Evolutionary conservation across 352 stramenopile species (phyloP), one percentile per base, ranked within the genome.

Genomic region (Pythium periplocum): DNA sequence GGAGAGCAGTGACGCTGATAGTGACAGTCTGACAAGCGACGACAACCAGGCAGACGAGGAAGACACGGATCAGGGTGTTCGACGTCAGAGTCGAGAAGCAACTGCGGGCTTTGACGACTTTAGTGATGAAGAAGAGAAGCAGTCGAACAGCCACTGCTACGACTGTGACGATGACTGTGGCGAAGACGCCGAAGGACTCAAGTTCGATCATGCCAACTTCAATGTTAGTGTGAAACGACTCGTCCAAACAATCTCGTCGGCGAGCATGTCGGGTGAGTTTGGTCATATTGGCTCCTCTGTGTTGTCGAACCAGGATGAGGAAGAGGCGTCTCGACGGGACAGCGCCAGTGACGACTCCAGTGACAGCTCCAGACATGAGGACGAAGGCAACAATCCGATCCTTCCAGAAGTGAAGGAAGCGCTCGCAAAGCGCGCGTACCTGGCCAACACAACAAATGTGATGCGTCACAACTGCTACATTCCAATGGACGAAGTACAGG

Each of bases 241-340:
- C 11, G 66, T 88, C 53, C 63, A 44, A 4, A 56, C 76, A 44
- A 88, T 88, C 34, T 66, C 75, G 63, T 71, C 59, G 12, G 61
- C 75, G 45, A 84, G 64, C 45, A 48, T 75, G 5, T 5, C 68
- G 43, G 53, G 31, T 12, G 26, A 8, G 9, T 40, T 51, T 17
- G 45, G 55, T 4, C 45, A 57, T 32, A 41, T 48, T 10, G 42
- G 50, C 8, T 53, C 55, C 6, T 62, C 57, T 2, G 56, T 48
- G 1, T 43, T 53, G 35, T 78, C 69, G 1, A 83, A 81, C 49
- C 73, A 81, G 31, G 62, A 82, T 32, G 64, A 75, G 0, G 69
- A 77, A 1, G 48, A 53, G 11, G 12, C 41, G 17, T 26, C 17
- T 26, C 17, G 17, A 0, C 17, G 17, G 0, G 45, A 62, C 8